Evolutionary conservation across 306 rosid genomes (phyloP), one percentile per base, ranked within the genome.

Genomic region (Prunus dulcis): DNA sequence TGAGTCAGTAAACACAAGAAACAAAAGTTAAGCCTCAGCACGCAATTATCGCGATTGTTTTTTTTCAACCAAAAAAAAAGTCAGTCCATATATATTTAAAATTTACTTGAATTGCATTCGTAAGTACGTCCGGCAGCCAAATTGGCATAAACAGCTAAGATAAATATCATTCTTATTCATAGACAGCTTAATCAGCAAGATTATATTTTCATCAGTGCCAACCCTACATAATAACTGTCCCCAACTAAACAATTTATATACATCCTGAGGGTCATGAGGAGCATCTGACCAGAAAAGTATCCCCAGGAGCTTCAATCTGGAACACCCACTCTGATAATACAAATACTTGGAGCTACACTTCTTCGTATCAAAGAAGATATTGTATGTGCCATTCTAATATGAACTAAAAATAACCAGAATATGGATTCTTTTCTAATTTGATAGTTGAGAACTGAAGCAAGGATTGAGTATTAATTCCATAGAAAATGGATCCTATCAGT

Each of bases 1-100:
- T 77, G 22, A 43, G 30, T 75, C 79, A 77, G 38, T 64, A 47
- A 28, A 62, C 69, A 74, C n/a, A 51, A 58, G 65, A 63, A 34
- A 76, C 9, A 43, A 12, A 72, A 47, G 56, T 77, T 53, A 76
- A 34, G 78, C 62, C 34, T 38, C 18, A 72, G 30, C 57, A 62
- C 58, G 55, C 46, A 30, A 18, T 47, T 67, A 47, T 5, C n/a
- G 22, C 43, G 7, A 38, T 38, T 38, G 9, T 23, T 23, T 23
- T 23, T 23, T 23, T 23, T 23, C 25, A 23, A 23, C 25, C n/a
- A n/a, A 23, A 23, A 23, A 23, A 23, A 23, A 23, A 23, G 25
- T 38, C 43, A 1, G 28, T 50, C 12, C 18, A 8, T 18, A 43
- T 62, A 57, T 9, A 15, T 14, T 73, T 11, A 2, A 58, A 57